Evolutionary conservation across 345 rosid genomes (phyloP).

Genomic region (Atalantia buxifolia): DNA sequence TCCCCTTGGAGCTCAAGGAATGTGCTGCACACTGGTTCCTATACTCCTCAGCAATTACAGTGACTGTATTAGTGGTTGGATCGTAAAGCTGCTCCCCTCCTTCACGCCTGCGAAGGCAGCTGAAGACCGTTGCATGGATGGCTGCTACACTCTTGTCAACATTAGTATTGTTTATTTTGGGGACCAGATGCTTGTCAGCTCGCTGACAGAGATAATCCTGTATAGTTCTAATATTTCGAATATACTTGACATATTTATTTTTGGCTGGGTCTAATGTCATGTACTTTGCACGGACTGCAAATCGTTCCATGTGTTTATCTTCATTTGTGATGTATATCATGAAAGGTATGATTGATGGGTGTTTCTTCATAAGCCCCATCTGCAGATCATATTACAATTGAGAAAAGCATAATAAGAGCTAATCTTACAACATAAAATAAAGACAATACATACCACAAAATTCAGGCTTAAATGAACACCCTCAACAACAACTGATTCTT

Average conservation of each 20-base stretch:
- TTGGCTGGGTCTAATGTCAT: constrained; percentile 97
- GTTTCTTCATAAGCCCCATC: constrained; percentile 99
- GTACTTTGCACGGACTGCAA: constrained; percentile 99
- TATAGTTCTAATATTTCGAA: constrained; percentile 88
- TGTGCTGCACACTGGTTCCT: constrained; percentile 91
- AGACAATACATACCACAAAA: constrained; percentile 71
- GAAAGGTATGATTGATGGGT: constrained; percentile 95
- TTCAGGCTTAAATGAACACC: constrained; percentile 99
- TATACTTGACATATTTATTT: constrained; percentile 94
- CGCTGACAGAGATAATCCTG: constrained; percentile 90
- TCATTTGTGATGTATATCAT: constrained; percentile 95
- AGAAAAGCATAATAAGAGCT: constrained; percentile 3
- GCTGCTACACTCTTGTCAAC: constrained; percentile 97
- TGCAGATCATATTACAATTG: constrained; percentile 24
- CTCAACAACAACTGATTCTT: constrained; percentile 96
- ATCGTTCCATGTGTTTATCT: constrained; percentile 96
- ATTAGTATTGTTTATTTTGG: constrained; percentile 94
- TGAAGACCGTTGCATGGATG: constrained; percentile 94
- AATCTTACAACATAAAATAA: constrained; percentile 7
- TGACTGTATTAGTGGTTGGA: constrained; percentile 67
- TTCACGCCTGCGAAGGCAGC: constrained; percentile 90
- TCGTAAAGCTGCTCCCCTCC: constrained; percentile 87
- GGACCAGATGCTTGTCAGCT: constrained; percentile 97
- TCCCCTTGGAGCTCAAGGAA: constrained; percentile 92
- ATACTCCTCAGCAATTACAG: constrained; percentile 82